Evolutionary conservation across 2,329 filamentous ascomycete genomes (phyloP).

Genomic region (Penicillium occitanis): DNA sequence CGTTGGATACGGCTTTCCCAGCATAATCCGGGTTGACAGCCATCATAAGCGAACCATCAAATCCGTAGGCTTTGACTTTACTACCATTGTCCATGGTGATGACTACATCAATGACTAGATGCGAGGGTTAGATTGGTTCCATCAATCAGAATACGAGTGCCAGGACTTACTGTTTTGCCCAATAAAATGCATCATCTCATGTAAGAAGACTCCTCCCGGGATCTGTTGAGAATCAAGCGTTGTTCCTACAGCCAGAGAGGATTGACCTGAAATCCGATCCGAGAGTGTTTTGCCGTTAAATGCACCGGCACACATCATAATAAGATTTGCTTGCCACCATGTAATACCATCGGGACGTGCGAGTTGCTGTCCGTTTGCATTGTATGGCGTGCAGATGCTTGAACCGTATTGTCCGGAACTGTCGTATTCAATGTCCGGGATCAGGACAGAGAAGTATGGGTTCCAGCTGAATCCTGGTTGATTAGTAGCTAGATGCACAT

Average conservation of each 20-base stretch:
- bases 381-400: not conserved
- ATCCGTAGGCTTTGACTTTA: not conserved
- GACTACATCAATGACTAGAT: constrained; percentile 1
- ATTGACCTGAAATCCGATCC: not conserved
- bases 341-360: not conserved
- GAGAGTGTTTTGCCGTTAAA: constrained; percentile 1
- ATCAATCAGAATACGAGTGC: not conserved
- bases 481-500: not conserved
- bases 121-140: not conserved
- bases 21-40: constrained; percentile 1
- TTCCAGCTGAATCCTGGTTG: constrained; percentile 6
- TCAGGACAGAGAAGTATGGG: not conserved
- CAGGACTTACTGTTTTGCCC: not conserved
- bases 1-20: not conserved
- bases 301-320: not conserved
- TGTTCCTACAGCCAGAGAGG: not conserved
- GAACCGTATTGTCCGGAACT: not conserved
- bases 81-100: not conserved
- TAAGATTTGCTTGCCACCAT: constrained; percentile 6
- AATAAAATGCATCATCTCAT: constrained; percentile 7
- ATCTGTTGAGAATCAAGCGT: not conserved
- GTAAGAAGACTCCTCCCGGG: not conserved
- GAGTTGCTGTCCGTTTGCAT: not conserved
- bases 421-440: not conserved
- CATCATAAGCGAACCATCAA: not conserved